phyloP scores from a whole-genome alignment of 257 asterid species.

The Solanum ossicruentum region DNA sequence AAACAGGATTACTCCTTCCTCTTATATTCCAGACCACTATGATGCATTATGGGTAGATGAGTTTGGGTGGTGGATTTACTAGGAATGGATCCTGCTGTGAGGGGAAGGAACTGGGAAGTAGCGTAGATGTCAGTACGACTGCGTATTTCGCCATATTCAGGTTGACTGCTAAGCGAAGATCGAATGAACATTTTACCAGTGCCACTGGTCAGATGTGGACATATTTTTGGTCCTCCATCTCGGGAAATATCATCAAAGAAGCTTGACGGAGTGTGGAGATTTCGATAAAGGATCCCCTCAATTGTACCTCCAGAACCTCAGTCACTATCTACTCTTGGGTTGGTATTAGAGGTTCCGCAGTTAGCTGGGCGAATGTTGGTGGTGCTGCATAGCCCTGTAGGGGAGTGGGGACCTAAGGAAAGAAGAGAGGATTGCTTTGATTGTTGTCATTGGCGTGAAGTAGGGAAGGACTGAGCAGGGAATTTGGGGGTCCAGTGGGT shows the following conservation, averaged over 20 bases:
- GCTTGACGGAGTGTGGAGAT: too few relatives aligned
- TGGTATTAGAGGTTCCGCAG: too few relatives aligned
- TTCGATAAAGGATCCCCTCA: not conserved
- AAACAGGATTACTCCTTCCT: too few relatives aligned
- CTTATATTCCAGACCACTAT: too few relatives aligned
- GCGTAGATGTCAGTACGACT: too few relatives aligned
- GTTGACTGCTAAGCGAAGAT: not conserved
- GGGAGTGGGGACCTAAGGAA: not conserved
- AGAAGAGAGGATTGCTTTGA: not conserved
- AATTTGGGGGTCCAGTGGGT: not conserved
- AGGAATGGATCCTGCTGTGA: too few relatives aligned
- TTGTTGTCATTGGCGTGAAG: too few relatives aligned
- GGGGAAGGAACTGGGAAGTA: too few relatives aligned
- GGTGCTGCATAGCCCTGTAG: not conserved
- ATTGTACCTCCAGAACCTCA: fast-evolving
- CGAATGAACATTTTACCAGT: not conserved
- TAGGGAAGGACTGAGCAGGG: not conserved
- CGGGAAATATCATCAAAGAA: fast-evolving
- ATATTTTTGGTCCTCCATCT: not conserved
- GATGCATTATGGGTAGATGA: too few relatives aligned
- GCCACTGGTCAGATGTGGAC: not conserved
- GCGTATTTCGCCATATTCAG: fast-evolving
- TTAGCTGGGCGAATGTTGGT: too few relatives aligned
- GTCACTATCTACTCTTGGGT: not conserved
- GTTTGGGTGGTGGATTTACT: too few relatives aligned